phyloP scores from a whole-genome alignment of 2,329 filamentous ascomycete species.

The Graphilbum fragrans region DNA sequence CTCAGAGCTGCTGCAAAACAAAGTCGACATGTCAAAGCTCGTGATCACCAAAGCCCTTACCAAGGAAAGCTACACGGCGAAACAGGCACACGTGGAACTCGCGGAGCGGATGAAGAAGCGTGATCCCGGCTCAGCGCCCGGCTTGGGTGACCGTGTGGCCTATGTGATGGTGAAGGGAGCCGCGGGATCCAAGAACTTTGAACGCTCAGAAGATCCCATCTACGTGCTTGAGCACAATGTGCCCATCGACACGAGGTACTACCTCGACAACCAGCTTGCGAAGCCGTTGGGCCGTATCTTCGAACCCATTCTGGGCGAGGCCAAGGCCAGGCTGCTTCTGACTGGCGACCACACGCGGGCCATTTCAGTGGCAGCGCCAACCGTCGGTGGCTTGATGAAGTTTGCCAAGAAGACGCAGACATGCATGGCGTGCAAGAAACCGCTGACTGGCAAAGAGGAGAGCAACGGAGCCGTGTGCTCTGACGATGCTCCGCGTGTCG shows the following conservation, averaged over 20 bases:
- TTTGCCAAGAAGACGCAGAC: conserved; percentile 97
- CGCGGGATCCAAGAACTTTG: conserved; percentile 84
- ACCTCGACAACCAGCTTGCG: conserved; percentile 93
- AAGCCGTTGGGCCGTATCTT: conserved; percentile 94
- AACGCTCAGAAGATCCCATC: conserved; percentile 93
- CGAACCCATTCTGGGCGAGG: conserved; percentile 87
- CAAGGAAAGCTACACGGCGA: conserved; percentile 79
- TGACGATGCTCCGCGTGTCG: conserved; percentile 72
- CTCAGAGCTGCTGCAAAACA: conserved; percentile 89
- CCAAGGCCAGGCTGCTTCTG: conserved; percentile 69
- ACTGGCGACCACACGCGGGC: conserved; percentile 91
- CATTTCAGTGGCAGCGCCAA: conserved; percentile 84
- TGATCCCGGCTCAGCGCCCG: conserved; percentile 85
- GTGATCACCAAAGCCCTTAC: conserved; percentile 97
- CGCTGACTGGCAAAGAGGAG: conserved; percentile 68
- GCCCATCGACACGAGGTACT: conserved; percentile 96
- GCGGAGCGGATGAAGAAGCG: conserved; percentile 95
- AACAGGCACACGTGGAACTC: conserved; percentile 92
- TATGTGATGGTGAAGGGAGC: conserved; percentile 96
- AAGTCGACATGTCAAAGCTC: conserved; percentile 96
- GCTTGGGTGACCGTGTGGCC: conserved; percentile 86
- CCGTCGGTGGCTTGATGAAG: conserved; percentile 91
- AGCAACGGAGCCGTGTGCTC: conserved; percentile 67
- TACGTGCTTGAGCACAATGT: conserved; percentile 96
- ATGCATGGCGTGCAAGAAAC: conserved; percentile 99